Evolutionary conservation across 2,329 filamentous ascomycete genomes (phyloP).

Genomic region (Alternaria metachromatica): DNA sequence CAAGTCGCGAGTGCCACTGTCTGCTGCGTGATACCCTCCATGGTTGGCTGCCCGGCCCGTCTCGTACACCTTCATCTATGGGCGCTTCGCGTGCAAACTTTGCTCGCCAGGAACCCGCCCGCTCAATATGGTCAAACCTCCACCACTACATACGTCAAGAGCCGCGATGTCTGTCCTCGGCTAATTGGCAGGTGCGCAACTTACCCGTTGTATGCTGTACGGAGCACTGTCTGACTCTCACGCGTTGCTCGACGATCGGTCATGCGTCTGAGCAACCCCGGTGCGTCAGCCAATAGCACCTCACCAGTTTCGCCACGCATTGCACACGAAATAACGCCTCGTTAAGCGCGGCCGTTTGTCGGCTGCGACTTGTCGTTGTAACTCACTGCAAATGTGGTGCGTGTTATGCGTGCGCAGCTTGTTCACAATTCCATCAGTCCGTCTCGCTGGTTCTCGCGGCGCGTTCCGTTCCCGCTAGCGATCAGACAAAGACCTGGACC

Average conservation of each 20-base stretch:
- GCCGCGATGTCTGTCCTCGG: conserved; percentile 22
- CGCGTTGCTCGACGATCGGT: conserved; percentile 19
- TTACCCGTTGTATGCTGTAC: conserved; percentile 16
- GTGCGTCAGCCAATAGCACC: conserved; percentile 18
- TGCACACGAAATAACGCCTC: conserved; percentile 12
- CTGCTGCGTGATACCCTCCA: conserved; percentile 7
- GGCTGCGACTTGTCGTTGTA: conserved; percentile 5
- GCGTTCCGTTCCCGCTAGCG: conserved; percentile 37
- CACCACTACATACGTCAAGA: conserved; percentile 11
- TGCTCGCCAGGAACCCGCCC: conserved; percentile 17
- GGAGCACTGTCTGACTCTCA: conserved; percentile 8
- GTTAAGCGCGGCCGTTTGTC: conserved; percentile 25
- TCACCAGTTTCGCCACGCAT: conserved; percentile 18
- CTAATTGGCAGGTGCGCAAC: conserved; percentile 22
- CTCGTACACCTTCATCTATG: conserved; percentile 12
- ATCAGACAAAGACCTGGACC: conserved; percentile 30
- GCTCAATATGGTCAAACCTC: conserved; percentile 2
- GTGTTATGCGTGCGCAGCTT: background rate
- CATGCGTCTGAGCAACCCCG: conserved; percentile 41
- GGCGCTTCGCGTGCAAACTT: conserved; percentile 14
- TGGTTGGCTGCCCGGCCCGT: conserved; percentile 32
- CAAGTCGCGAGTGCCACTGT: conserved; percentile 5
- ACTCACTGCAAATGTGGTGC: conserved; percentile 2
- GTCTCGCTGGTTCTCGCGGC: conserved; percentile 29
- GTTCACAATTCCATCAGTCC: conserved; percentile 17